A percentile compares a stretch with the other conserved stretches of the same genome.
These are phyloP conservation scores for Aphanoascus verrucosus DNA, from an alignment of 2,329 filamentous ascomycete genomes.

Conservation along the genomic window DNA sequence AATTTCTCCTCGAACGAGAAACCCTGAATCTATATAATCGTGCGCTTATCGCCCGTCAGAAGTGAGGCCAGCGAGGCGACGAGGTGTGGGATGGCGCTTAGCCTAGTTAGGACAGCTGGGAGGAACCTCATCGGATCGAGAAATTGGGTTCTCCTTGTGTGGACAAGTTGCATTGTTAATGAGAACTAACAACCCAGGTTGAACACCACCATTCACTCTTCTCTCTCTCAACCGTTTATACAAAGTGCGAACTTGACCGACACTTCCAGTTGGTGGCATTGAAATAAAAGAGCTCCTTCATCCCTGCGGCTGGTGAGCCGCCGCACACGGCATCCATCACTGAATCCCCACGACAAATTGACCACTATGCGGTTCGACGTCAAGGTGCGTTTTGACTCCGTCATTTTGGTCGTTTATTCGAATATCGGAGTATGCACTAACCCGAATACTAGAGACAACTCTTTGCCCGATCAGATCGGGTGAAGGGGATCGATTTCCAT, in stretches of 20 bases:
- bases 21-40: too few relatives aligned
- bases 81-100: constrained; percentile 17
- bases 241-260: not conserved
- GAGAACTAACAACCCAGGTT: not conserved
- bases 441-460: constrained; percentile 55
- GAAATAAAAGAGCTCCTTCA: not conserved
- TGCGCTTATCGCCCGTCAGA: not conserved
- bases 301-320: constrained; percentile 10
- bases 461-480: constrained; percentile 83
- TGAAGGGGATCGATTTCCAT: constrained; percentile 96
- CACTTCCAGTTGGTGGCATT: not conserved
- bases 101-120: constrained; percentile 25
- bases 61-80: not conserved
- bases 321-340: constrained; percentile 6
- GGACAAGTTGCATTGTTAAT: constrained; percentile 17
- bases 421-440: constrained; percentile 28
- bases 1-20: not conserved
- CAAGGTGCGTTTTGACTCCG: constrained; percentile 38
- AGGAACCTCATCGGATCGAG: constrained; percentile 21
- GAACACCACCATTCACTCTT: not conserved
- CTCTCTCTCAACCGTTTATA: not conserved
- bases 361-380: constrained; percentile 49
- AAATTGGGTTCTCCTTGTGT: constrained; percentile 5
- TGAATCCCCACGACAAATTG: constrained; percentile 19
- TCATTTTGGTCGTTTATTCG: not conserved